These are phyloP conservation scores for Bipolaris sorokiniana DNA, from an alignment of 2,329 filamentous ascomycete genomes.

Conservation along the genomic window DNA sequence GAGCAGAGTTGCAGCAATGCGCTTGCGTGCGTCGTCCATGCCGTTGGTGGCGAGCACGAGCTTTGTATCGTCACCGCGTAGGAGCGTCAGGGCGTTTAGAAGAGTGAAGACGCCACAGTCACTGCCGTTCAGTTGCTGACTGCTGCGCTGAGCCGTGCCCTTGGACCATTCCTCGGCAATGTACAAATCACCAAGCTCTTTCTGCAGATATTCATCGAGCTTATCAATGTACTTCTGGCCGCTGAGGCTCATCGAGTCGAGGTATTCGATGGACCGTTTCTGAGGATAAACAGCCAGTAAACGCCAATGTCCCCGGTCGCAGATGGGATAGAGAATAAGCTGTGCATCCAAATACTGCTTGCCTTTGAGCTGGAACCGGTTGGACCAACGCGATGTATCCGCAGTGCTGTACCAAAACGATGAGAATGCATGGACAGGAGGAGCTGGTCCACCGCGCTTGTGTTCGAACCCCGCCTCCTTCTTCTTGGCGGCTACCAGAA, in stretches of 20 bases:
- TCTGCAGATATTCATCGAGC: constrained; percentile 61
- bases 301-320: constrained; percentile 71
- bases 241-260: constrained; percentile 66
- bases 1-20: constrained; percentile 69
- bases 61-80: constrained; percentile 48
- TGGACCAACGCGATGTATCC: constrained; percentile 56
- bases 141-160: constrained; percentile 56
- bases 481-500: constrained; percentile 67
- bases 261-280: constrained; percentile 67
- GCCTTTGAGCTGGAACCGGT: constrained; percentile 32
- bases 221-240: constrained; percentile 44
- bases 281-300: constrained; percentile 69
- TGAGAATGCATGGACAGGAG: constrained; percentile 67
- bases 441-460: constrained; percentile 62
- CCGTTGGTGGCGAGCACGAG: constrained; percentile 59
- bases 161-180: constrained; percentile 65
- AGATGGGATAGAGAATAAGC: constrained; percentile 73
- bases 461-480: constrained; percentile 58
- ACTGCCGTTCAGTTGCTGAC: constrained; percentile 67
- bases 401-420: constrained; percentile 70
- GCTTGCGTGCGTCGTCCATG: constrained; percentile 65
- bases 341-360: constrained; percentile 69
- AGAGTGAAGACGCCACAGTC: constrained; percentile 82
- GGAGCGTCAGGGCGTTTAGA: constrained; percentile 70
- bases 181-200: constrained; percentile 64